Evolutionary conservation across 768 basidiomycete genomes (phyloP), one percentile per base, ranked within the genome.

Genomic region (Lentinula raphanica): DNA sequence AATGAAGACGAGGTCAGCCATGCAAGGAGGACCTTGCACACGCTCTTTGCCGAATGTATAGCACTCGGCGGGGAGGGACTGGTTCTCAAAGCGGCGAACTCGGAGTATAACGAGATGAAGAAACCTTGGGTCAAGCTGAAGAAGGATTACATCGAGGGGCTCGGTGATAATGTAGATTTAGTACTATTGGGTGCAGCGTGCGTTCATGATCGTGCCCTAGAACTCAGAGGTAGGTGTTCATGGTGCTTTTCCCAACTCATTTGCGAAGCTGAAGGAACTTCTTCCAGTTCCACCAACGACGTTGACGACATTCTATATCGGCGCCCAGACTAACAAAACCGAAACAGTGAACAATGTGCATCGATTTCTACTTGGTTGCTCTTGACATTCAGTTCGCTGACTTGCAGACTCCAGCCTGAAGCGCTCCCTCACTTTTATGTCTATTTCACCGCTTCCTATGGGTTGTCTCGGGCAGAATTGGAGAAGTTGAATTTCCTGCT

Each of bases 71-170:
- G 88, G 62, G 89, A 91, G 66, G 88, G 90, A 0, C 66, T 94
- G 0, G 85, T 96, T 1, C 74, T 96, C 56, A 96, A 96, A 67
- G 84, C 88, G 0, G 84, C 79, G 3, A 78, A 81, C 23, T 86
- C 88, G 0, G 61, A 53, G 2, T 95, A 96, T 67, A 85, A 86
- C 59, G 86, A 88, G 63, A 75, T 68, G 63, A 71, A 65, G 5
- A 71, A 77, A 58, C 86, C 87, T 15, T 96, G 94, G 93, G 85
- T 94, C 28, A 96, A 97, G 72, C 65, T 92, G 49, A 92, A 94
- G 75, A 84, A 80, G 66, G 94, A 98, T 68, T 96, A 96, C 61
- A 92, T 98, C 38, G 84, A 85, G 1, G 88, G 88, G 3, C 79
- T 88, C 45, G 92, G 92, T 0, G 94, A 98, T 68, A 79, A 83